A percentile compares a stretch with the other conserved stretches of the same genome.
These are phyloP conservation scores for Botrytis hyacinthi DNA, from an alignment of 2,329 filamentous ascomycete species.

Conservation along the genomic window DNA sequence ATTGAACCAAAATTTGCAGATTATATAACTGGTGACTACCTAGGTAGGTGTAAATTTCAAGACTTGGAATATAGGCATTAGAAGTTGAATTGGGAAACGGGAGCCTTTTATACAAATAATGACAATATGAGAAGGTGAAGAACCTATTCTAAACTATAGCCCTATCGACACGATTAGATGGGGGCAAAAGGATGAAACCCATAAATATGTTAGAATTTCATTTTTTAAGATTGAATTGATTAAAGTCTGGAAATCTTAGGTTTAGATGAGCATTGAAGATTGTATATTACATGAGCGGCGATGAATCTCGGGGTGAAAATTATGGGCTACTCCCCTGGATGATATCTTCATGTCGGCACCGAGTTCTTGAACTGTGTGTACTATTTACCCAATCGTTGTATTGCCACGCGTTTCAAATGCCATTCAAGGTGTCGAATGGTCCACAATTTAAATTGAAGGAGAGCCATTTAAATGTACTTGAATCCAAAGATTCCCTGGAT, in stretches of 20 bases:
- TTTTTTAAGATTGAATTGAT: neutral
- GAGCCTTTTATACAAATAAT: neutral
- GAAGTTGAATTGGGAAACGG: neutral
- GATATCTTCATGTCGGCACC: neutral
- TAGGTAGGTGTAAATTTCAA: neutral
- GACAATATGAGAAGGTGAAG: neutral
- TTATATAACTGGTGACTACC: neutral
- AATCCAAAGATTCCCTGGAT: neutral
- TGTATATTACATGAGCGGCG: neutral
- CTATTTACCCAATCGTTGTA: neutral
- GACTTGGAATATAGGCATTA: neutral
- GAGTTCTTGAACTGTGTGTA: neutral
- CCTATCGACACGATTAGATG: neutral
- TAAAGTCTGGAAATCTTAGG: neutral
- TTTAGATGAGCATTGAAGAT: neutral
- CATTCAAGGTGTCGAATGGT: neutral
- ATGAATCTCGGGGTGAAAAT: neutral
- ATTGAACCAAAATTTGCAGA: neutral
- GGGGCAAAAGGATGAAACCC: neutral
- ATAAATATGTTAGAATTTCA: neutral
- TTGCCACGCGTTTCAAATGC: neutral
- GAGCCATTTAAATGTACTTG: no score
- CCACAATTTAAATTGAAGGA: neutral
- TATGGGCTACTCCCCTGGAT: neutral
- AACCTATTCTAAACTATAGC: neutral